Evolutionary conservation across 169 alveolate species (phyloP).

Genomic region (Plasmodium vinckei): DNA sequence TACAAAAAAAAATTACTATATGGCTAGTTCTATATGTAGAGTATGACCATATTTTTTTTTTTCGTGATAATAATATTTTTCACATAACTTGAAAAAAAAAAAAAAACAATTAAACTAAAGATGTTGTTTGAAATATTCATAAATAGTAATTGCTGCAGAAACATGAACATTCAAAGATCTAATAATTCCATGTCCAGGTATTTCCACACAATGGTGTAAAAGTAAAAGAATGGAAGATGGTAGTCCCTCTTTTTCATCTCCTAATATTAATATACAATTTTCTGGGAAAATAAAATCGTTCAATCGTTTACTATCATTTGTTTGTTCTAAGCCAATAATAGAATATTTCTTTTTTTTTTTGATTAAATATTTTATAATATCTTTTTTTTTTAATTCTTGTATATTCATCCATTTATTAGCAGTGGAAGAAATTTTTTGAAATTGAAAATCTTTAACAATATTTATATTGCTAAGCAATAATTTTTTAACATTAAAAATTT

Average conservation of each 20-base stretch:
- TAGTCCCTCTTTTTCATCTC: constrained; percentile 95
- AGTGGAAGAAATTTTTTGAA: constrained; percentile 89
- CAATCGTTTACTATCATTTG: constrained; percentile 87
- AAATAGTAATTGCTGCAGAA: constrained; percentile 91
- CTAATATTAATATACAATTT: constrained; percentile 89
- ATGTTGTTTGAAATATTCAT: constrained; percentile 91
- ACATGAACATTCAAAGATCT: constrained; percentile 95
- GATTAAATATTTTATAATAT: constrained; percentile 78
- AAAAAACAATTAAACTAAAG: not conserved
- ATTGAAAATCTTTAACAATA: constrained; percentile 84
- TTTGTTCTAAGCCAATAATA: constrained; percentile 92
- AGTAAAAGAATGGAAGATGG: constrained; percentile 89
- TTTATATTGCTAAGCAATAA: constrained; percentile 79
- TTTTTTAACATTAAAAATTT: constrained; percentile 87
- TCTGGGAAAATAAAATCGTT: constrained; percentile 87
- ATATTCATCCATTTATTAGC: constrained; percentile 94
- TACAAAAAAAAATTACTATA: too few species aligned
- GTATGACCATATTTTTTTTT: too few species aligned
- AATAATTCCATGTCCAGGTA: constrained; percentile 92
- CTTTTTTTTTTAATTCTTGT: constrained; percentile 81
- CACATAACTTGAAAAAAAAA: too few species aligned
- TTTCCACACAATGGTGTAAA: constrained; percentile 91
- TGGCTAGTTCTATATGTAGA: too few species aligned
- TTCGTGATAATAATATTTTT: too few species aligned
- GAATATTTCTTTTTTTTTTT: constrained; percentile 87